Conservation (phyloP, 2,329 filamentous ascomycete species). For the Colletotrichum spinosum region DNA sequence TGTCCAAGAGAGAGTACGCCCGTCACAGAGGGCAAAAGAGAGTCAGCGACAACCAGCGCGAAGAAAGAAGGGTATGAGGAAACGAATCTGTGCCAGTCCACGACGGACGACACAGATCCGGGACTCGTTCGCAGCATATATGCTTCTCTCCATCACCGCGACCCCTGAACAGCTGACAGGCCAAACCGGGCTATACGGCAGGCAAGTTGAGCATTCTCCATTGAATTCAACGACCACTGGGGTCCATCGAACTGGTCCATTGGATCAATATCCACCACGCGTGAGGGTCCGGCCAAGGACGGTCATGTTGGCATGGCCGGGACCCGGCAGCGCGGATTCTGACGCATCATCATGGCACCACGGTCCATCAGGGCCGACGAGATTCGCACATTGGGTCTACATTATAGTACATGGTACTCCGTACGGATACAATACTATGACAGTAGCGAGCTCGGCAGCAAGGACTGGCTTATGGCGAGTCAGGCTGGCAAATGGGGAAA, state of each 20-base stretch:
- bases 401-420: not conserved
- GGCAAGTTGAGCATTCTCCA: not conserved
- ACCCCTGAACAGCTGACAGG: not conserved
- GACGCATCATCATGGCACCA: slow-evolving; percentile 8
- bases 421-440: too few species aligned
- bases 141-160: not conserved
- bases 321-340: slow-evolving; percentile 19
- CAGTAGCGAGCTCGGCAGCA: too few species aligned
- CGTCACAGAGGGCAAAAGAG: slow-evolving; percentile 34
- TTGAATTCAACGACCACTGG: slow-evolving; percentile 13
- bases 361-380: not conserved
- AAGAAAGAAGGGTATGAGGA: slow-evolving; percentile 21
- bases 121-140: too few species aligned
- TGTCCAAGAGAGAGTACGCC: slow-evolving; percentile 35
- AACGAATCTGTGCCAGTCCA: not conserved
- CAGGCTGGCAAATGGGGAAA: slow-evolving; percentile 2
- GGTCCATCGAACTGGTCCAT: slow-evolving; percentile 7
- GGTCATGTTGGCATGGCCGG: slow-evolving; percentile 5
- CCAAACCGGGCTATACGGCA: slow-evolving; percentile 16
- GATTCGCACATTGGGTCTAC: not conserved
- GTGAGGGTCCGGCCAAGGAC: slow-evolving; percentile 9
- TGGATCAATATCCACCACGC: not conserved
- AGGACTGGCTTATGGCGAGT: slow-evolving; percentile 1
- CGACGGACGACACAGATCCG: not conserved
- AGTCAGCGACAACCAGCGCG: slow-evolving; percentile 32